These are phyloP conservation scores for Phytophthora hybrid DNA, from an alignment of 352 stramenopile genomes.

Conservation along the genomic window DNA sequence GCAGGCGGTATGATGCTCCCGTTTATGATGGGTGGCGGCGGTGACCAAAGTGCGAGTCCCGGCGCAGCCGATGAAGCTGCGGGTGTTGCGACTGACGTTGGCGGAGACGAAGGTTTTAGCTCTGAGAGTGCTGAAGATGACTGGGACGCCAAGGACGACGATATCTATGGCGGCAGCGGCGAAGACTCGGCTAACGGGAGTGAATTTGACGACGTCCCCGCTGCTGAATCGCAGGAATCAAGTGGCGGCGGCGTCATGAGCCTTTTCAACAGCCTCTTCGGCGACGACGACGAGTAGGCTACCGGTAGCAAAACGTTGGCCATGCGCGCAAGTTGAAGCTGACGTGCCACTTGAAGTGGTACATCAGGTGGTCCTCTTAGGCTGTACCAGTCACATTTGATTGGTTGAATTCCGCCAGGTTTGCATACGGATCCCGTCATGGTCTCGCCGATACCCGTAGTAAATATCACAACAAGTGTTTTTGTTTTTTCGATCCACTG, in stretches of 20 bases:
- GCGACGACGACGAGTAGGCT: conserved; percentile 41
- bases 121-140: conserved; percentile 21
- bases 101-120: conserved; percentile 14
- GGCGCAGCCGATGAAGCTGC: conserved; percentile 40
- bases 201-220: conserved; percentile 28
- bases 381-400: neutral
- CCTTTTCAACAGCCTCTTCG: conserved; percentile 71
- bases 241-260: conserved; percentile 50
- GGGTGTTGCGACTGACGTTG: conserved; percentile 27
- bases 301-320: too few species aligned
- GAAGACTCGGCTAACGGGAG: conserved; percentile 11
- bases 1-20: conserved; percentile 89
- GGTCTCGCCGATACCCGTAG: neutral
- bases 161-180: conserved; percentile 58
- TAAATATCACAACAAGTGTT: neutral
- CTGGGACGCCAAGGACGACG: conserved; percentile 53
- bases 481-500: neutral
- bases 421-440: neutral
- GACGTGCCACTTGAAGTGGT: neutral
- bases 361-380: neutral
- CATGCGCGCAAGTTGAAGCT: neutral
- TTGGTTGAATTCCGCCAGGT: neutral
- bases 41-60: conserved; percentile 37
- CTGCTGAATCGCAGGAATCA: conserved; percentile 32
- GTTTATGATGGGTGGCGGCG: conserved; percentile 75